Base-by-base conservation (phyloP, 2,329 filamentous ascomycete genomes). In the Alternaria longipes region DNA sequence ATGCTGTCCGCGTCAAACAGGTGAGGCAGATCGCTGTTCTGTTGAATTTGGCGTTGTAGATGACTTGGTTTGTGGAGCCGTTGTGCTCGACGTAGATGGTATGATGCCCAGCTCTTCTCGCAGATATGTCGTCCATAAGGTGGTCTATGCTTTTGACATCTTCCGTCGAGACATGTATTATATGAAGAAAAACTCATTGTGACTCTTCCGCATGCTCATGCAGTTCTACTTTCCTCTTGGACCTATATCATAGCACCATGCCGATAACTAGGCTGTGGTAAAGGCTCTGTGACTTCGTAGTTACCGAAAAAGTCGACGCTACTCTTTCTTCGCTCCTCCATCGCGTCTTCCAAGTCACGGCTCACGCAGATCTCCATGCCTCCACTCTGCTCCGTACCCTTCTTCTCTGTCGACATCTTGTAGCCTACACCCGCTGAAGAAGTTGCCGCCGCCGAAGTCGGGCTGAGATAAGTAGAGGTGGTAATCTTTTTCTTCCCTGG, bases 291-390 rank as follows among this genome's bases (percentile, higher is more conserved):
- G 20, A 78, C 74, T 1, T 68, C 73, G 64, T 74, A 78, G 52
- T 77, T 72, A 3, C 75, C 75, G 52, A 77, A 78, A 54, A 75
- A 78, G 55, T 78, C 75, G 18, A 77, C 64, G 56, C 68, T 74
- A 40, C 74, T 76, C 50, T 71, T 68, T 54, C 74, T 58, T 26
- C 69, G 59, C 56, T 44, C 44, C 30, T 61, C 63, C 76, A 78
- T 78, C 1, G 73, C 73, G 51, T 73, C 68, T 34, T 75, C 75
- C 41, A 78, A 38, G 56, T 76, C 70, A 38, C 68, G 65, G 7
- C 67, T 70, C n/a, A 78, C 70, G 54, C 72, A 78, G 18, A 78
- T 74, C 34, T 78, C 74, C 73, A 78, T 78, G 1, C 71, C 74
- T 9, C 75, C 76, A 44, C 74, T 77, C 65, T 76, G 72, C 51